Evolutionary conservation across 2,329 filamentous ascomycete species (phyloP), one percentile per base, ranked within the genome.

Genomic region (Fusarium protoensiforme): DNA sequence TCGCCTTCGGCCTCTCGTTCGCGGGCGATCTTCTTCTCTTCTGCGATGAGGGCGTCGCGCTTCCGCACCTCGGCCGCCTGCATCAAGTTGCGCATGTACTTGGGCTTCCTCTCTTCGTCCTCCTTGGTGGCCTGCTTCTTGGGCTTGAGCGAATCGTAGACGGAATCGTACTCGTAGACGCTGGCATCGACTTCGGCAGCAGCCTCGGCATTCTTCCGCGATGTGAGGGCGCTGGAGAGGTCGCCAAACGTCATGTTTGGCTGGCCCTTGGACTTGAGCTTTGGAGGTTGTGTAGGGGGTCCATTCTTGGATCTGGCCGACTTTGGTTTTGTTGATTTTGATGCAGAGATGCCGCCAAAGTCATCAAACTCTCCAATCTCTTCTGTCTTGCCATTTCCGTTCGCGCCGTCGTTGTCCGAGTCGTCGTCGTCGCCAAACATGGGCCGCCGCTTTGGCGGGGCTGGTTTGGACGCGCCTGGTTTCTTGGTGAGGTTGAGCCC

Each of bases 131-230:
- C 87, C 74, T 90, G 88, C 69, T 91, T 89, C 67, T 91, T 87
- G 18, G 90, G 89, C 73, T 94, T 92, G 43, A 96, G 86, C 1
- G 92, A 92, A 76, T 96, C 93, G 83, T 94, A 95, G 24, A 94
- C 93, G 2, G 88, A 89, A 80, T 97, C 94, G 84, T 96, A 97
- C 83, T 96, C 94, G 85, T 95, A 96, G 75, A 96, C 91, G 57
- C 90, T 92, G 2, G 93, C 85, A 77, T 96, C 94, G 10, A 92
- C 79, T 67, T 90, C 87, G 69, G 91, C 86, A 3, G 93, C 93
- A 18, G 90, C 89, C 71, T 91, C 86, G 39, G 90, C 88, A 75
- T 92, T 87, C 75, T 89, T 90, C 61, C 89, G 88, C 29, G 92
- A 90, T 33, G 90, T 85, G 35, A 92, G 85, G 2, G 89, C 84